Evolutionary conservation across 257 asterid species (phyloP).

Genomic region (Solanum gracilifrons): DNA sequence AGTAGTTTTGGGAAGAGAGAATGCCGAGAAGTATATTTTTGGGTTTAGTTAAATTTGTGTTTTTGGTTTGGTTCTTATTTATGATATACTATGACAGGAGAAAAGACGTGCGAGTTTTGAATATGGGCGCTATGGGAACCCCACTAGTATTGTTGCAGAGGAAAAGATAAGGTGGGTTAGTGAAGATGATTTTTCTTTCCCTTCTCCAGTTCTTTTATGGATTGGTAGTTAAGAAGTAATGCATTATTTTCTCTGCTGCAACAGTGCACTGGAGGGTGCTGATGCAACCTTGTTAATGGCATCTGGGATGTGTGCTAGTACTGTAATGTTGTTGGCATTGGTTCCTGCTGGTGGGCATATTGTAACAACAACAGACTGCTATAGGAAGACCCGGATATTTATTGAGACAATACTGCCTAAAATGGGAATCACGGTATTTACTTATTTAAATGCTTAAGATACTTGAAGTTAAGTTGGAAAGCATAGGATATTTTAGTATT

Average conservation of each 20-base stretch:
- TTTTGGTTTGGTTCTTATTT: neutral
- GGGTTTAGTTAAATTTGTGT: neutral
- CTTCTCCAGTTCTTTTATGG: neutral
- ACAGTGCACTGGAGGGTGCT: conserved; percentile 96
- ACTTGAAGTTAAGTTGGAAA: neutral
- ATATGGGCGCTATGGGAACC: conserved; percentile 89
- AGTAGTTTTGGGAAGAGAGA: neutral
- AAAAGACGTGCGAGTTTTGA: conserved; percentile 70
- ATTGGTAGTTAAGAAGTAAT: neutral
- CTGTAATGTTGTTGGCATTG: conserved; percentile 73
- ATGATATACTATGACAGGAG: conserved; percentile 41
- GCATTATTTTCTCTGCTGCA: conserved; percentile 5
- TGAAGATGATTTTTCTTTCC: neutral
- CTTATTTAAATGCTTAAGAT: neutral
- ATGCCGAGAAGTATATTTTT: neutral
- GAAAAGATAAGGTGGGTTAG: conserved; percentile 68
- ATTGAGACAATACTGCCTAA: conserved; percentile 79
- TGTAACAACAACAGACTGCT: conserved; percentile 90
- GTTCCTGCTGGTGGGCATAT: conserved; percentile 93
- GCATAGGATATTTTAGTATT: neutral
- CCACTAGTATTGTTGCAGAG: conserved; percentile 75
- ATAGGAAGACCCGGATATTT: conserved; percentile 76
- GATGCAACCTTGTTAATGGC: conserved; percentile 74
- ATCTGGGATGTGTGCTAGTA: conserved; percentile 92
- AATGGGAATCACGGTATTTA: conserved; percentile 74